Base-by-base conservation (phyloP, 108 stramenopile species). In the Skeletonema menzelii region DNA sequence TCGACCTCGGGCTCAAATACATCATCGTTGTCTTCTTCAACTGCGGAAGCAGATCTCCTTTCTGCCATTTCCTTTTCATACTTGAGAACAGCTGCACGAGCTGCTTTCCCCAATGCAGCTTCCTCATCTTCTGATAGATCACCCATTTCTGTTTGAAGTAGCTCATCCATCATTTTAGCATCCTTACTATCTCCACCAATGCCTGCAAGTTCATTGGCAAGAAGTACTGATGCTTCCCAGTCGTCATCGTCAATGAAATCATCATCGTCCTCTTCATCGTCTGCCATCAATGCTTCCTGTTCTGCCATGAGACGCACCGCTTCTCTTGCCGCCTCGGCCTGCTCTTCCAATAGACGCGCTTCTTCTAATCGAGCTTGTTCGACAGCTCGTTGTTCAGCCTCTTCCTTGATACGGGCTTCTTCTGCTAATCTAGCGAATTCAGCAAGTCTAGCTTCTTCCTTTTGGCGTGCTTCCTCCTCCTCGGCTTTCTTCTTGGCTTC, bases 61-160 rank as follows among this genome's bases (percentile, higher is more conserved):
- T 79, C 22, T 56, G 49, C 27, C 76, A 81, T 72, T 37, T 81
- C 80, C 32, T 81, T 70, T 59, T 81, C 80, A 30, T 81, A 81
- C 31, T 81, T 81, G 20, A 69, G 80, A 30, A 81, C 80, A 11
- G 80, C 80, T 60, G 76, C 80, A n/a, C 76, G 56, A 14, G 80
- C 80, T 13, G 80, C 80, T 47, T 70, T 77, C 15, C 80, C 76
- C 10, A 81, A 46, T 28, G 69, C 35, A 30, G 76, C 70, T 60
- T 81, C 80, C 35, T 81, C 80, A 12, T 81, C 80, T 60, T 65
- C 42, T n/a, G 76, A 56, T 14, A 81, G 37, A 14, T 72, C 71
- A 31, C 42, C 70, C 34, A 81, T 42, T 81, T 81, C 80, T 20
- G 30, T 19, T 37, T 59, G 62, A 19, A 81, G 42, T 17, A 76